A percentile compares a stretch with the other conserved stretches of the same genome.
phyloP scores from a whole-genome alignment of 371 early-diverging fungal genomes.

The Actinomortierella ambigua region DNA sequence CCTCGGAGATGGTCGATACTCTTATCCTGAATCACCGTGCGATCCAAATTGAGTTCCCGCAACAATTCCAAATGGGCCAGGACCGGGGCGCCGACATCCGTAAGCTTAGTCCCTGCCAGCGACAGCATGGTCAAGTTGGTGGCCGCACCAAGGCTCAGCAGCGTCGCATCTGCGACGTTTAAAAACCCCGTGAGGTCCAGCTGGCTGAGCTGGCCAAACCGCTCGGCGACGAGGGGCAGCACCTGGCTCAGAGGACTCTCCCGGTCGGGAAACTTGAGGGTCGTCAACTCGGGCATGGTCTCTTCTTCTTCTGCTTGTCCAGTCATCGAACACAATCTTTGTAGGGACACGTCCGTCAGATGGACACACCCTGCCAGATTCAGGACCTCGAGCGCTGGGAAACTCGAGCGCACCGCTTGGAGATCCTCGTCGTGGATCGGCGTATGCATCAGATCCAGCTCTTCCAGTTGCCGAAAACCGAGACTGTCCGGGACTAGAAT shows the following conservation, averaged over 20 bases:
- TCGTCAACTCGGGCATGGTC: conserved; percentile 8
- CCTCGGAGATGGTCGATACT: conserved; percentile 34
- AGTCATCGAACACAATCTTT: conserved; percentile 10
- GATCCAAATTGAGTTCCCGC: conserved; percentile 25
- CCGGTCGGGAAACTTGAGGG: conserved; percentile 31
- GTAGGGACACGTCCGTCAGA: conserved; percentile 9
- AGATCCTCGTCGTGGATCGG: conserved; percentile 16
- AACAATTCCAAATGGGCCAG: conserved; percentile 29
- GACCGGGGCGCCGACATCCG: conserved; percentile 24
- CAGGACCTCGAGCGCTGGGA: conserved; percentile 14
- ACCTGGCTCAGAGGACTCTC: conserved; percentile 22
- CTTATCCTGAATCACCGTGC: conserved; percentile 33
- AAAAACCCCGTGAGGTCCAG: conserved; percentile 32
- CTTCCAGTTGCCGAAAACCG: conserved; percentile 10
- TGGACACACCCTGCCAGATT: conserved; percentile 21
- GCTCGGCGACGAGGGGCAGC: conserved; percentile 19
- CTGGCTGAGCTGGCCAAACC: conserved; percentile 18
- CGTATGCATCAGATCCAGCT: conserved; percentile 25
- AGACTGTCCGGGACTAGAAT: conserved; percentile 16
- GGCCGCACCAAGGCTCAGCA: conserved; percentile 21
- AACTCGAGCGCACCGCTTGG: background rate
- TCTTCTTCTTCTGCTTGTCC: conserved; percentile 11
- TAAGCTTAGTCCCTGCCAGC: conserved; percentile 29
- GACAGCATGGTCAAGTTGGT: conserved; percentile 26
- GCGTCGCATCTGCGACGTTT: conserved; percentile 28